Evolutionary conservation across 2,329 filamentous ascomycete species (phyloP).

Genomic region (Zasmidium citrigriseum): DNA sequence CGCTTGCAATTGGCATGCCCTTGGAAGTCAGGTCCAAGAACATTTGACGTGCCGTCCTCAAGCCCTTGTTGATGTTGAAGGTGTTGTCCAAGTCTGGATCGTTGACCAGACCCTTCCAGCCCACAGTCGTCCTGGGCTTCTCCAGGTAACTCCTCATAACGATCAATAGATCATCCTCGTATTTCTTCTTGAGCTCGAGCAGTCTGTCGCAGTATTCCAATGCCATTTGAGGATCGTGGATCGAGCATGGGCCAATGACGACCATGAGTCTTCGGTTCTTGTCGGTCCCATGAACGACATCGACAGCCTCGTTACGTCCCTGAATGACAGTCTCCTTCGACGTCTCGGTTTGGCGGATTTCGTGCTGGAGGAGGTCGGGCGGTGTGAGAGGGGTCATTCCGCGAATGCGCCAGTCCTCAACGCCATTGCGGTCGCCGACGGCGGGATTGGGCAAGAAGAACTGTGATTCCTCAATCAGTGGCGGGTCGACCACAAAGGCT

Average conservation of each 20-base stretch:
- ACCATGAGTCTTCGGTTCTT: slow-evolving; percentile 65
- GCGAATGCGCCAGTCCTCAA: slow-evolving; percentile 59
- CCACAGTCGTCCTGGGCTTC: slow-evolving; percentile 96
- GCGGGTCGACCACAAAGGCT: neutral
- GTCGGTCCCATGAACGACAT: slow-evolving; percentile 62
- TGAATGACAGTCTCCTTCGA: slow-evolving; percentile 59
- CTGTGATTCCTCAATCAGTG: slow-evolving; percentile 32
- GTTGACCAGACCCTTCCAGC: slow-evolving; percentile 98
- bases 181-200: slow-evolving; percentile 78
- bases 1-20: slow-evolving; percentile 94
- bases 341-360: slow-evolving; percentile 65
- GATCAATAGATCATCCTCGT: slow-evolving; percentile 85
- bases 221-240: slow-evolving; percentile 89
- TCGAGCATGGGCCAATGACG: slow-evolving; percentile 92
- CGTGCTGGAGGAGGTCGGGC: slow-evolving; percentile 91
- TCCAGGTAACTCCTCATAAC: slow-evolving; percentile 98
- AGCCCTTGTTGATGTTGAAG: slow-evolving; percentile 98
- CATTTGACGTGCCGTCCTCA: slow-evolving; percentile 81
- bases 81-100: slow-evolving; percentile 98
- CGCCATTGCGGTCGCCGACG: slow-evolving; percentile 51
- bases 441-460: slow-evolving; percentile 54
- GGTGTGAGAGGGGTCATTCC: slow-evolving; percentile 73
- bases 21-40: slow-evolving; percentile 88
- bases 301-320: slow-evolving; percentile 61
- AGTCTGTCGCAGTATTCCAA: slow-evolving; percentile 90